Conservation (phyloP, 495 filamentous ascomycete genomes). For the Xylaria flabelliformis region DNA sequence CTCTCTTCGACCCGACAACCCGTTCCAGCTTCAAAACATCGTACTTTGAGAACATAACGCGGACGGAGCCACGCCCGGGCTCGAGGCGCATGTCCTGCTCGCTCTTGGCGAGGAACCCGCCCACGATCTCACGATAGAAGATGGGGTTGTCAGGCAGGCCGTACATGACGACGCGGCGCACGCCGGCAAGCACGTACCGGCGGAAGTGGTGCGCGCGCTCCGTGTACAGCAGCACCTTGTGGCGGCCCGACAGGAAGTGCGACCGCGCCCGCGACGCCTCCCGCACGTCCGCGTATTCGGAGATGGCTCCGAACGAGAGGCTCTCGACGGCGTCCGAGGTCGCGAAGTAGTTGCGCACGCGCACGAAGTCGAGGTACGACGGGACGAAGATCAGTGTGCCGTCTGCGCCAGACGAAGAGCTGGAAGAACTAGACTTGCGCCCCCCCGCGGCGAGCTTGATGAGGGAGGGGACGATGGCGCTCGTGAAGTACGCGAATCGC, state of each 20-base stretch:
- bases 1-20: conserved; percentile 79
- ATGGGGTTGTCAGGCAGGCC: conserved; percentile 83
- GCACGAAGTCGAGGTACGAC: conserved; percentile 91
- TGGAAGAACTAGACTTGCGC: background rate
- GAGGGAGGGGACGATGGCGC: conserved; percentile 76
- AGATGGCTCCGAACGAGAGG: conserved; percentile 83
- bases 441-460: conserved; percentile 56
- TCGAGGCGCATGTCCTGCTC: conserved; percentile 60
- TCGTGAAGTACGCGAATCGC: conserved; percentile 90
- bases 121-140: conserved; percentile 89
- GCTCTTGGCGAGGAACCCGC: conserved; percentile 66
- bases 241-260: conserved; percentile 82
- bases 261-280: conserved; percentile 83
- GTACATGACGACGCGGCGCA: conserved; percentile 82
- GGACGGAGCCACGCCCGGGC: conserved; percentile 61
- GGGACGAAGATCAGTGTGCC: conserved; percentile 87
- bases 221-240: conserved; percentile 86
- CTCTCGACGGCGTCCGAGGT: conserved; percentile 69
- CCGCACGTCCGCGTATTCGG: conserved; percentile 79
- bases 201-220: conserved; percentile 95
- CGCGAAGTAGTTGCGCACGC: conserved; percentile 88
- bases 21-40: conserved; percentile 89
- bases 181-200: conserved; percentile 79
- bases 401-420: conserved; percentile 19
- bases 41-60: conserved; percentile 83